Percentiles rank a stretch among this genome's conserved stretches.
Conservation (phyloP, 73 alveolate genomes). For the Stentor coeruleus region DNA sequence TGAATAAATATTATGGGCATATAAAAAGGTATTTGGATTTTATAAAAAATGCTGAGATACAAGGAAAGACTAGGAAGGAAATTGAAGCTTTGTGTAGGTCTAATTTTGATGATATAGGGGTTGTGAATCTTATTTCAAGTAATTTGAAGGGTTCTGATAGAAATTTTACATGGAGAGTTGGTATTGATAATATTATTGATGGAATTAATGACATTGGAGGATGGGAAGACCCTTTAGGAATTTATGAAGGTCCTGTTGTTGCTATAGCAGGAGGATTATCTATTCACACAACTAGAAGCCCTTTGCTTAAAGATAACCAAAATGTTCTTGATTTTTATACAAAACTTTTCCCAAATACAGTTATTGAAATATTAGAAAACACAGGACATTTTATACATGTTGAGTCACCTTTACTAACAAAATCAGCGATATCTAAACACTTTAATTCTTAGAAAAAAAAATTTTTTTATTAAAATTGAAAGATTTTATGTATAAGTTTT, state of each 20-base stretch:
- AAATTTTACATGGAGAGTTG: neutral
- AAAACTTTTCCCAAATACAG: neutral
- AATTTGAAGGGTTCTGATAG: neutral
- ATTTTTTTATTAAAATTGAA: no score
- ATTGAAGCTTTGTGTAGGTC: neutral
- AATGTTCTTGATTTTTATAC: no score
- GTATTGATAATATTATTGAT: neutral
- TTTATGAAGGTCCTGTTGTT: neutral
- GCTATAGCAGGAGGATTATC: constrained; percentile 12
- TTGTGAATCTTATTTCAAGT: neutral
- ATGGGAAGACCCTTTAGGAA: constrained; percentile 9
- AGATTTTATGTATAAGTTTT: no score
- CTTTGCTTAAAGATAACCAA: neutral
- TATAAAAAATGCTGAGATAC: neutral
- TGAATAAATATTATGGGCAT: neutral
- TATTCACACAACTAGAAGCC: constrained; percentile 8
- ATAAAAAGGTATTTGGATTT: constrained; percentile 8
- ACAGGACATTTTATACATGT: constrained; percentile 16
- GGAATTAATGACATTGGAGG: constrained; percentile 19
- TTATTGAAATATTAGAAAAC: neutral
- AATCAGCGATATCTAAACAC: no score
- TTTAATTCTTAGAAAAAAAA: no score
- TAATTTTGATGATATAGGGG: neutral
- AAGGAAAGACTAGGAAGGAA: neutral
- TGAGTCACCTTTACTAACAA: no score